Evolutionary conservation across 768 basidiomycete genomes (phyloP).

Genomic region (Cantharellus cinnabarinus): DNA sequence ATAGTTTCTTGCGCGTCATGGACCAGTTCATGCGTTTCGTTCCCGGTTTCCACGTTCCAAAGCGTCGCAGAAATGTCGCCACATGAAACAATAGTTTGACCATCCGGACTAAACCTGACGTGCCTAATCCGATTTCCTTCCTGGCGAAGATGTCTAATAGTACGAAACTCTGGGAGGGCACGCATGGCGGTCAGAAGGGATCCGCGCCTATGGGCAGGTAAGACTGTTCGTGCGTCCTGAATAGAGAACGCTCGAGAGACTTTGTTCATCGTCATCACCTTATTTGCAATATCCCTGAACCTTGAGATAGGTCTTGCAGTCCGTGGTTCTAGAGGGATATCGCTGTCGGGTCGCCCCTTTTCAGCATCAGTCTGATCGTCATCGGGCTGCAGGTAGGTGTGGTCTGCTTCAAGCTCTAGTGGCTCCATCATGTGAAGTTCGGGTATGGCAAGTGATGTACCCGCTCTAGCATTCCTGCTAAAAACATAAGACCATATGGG

Average conservation of each 20-base stretch:
- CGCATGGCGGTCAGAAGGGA: too few species aligned
- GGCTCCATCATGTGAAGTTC: neutral
- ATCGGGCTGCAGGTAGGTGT: neutral
- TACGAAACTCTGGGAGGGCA: neutral
- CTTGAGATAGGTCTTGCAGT: too few species aligned
- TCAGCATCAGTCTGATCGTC: neutral
- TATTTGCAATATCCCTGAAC: too few species aligned
- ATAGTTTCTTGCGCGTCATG: constrained; percentile 39
- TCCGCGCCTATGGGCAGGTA: too few species aligned
- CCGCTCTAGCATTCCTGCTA: neutral
- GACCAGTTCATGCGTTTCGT: constrained; percentile 40
- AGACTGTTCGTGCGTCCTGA: too few species aligned
- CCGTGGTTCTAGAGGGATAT: neutral
- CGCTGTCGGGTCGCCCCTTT: too few species aligned
- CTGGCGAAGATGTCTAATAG: constrained; percentile 46
- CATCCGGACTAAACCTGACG: neutral
- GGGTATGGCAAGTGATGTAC: neutral
- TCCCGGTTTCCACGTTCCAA: constrained; percentile 22
- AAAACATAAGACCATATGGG: constrained; percentile 3
- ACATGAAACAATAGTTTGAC: constrained; percentile 26
- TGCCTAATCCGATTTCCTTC: constrained; percentile 1
- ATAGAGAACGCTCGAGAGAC: too few species aligned
- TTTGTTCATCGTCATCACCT: too few species aligned
- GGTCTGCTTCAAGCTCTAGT: neutral
- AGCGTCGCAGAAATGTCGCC: too few species aligned